Evolutionary conservation across 2,329 filamentous ascomycete species (phyloP).

Genomic region (Penicillium sumatraense): DNA sequence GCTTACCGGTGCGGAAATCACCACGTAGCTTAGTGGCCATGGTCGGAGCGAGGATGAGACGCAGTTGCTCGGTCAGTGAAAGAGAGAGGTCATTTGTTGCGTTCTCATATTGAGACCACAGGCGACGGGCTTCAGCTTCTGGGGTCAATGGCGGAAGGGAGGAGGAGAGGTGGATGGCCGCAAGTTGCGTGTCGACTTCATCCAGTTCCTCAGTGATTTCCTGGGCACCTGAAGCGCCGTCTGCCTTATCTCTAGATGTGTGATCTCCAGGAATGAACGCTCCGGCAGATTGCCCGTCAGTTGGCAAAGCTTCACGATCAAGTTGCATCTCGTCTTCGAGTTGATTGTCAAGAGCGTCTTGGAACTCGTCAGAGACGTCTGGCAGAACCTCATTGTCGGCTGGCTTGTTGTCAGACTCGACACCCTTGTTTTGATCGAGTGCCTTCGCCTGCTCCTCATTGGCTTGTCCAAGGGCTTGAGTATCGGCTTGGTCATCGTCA

Average conservation of each 20-base stretch:
- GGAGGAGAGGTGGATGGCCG: constrained; percentile 71
- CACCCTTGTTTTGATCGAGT: constrained; percentile 85
- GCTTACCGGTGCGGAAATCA: constrained; percentile 95
- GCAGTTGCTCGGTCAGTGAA: constrained; percentile 89
- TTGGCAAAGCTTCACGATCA: constrained; percentile 39
- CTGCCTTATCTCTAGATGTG: constrained; percentile 33
- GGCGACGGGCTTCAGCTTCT: constrained; percentile 65
- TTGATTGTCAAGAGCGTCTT: constrained; percentile 49
- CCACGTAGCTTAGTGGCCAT: constrained; percentile 95
- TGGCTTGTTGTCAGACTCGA: constrained; percentile 67
- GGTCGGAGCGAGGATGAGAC: constrained; percentile 91
- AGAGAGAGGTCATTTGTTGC: constrained; percentile 85
- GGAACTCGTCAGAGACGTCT: constrained; percentile 50
- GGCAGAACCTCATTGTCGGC: constrained; percentile 63
- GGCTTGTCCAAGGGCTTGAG: constrained; percentile 88
- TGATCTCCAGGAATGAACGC: constrained; percentile 60
- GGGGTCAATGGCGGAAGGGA: constrained; percentile 51
- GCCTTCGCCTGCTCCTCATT: constrained; percentile 84
- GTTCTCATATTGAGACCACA: constrained; percentile 85
- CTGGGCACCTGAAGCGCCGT: constrained; percentile 42
- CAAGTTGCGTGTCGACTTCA: constrained; percentile 62
- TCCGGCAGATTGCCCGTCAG: constrained; percentile 45
- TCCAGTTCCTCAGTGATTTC: constrained; percentile 50
- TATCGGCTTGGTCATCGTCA: constrained; percentile 79
- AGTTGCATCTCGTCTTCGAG: constrained; percentile 53